Percentiles rank a stretch among this genome's conserved stretches.
Evolutionary conservation across 1,139 yeast genomes (phyloP).

Genomic region (Hyphopichia buzzinii): DNA sequence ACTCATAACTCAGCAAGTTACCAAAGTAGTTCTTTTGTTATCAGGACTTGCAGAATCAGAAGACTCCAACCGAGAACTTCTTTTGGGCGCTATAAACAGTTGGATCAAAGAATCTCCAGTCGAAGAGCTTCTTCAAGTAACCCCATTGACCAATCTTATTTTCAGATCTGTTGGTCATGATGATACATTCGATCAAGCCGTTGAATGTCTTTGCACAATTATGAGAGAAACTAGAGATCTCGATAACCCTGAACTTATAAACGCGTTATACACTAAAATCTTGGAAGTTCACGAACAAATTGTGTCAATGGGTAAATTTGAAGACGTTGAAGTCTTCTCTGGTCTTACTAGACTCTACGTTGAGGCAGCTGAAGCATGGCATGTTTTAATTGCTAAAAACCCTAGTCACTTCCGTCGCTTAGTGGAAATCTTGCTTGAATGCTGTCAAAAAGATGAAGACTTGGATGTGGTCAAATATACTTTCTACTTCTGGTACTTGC

Average conservation of each 20-base stretch:
- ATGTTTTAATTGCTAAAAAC: slow-evolving; percentile 72
- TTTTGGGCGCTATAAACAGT: slow-evolving; percentile 76
- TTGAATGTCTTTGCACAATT: slow-evolving; percentile 80
- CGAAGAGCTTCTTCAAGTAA: slow-evolving; percentile 59
- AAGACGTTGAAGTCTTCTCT: slow-evolving; percentile 71
- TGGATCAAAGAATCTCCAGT: slow-evolving; percentile 89
- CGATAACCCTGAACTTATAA: slow-evolving; percentile 57
- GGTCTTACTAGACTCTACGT: slow-evolving; percentile 77
- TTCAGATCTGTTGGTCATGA: slow-evolving; percentile 65
- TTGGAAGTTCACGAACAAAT: slow-evolving; percentile 57
- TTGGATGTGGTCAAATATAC: slow-evolving; percentile 88
- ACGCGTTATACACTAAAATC: slow-evolving; percentile 67
- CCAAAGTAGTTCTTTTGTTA: slow-evolving; percentile 62
- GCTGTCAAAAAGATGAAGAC: slow-evolving; percentile 67
- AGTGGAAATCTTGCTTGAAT: slow-evolving; percentile 69
- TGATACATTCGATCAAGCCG: slow-evolving; percentile 78
- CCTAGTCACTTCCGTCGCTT: slow-evolving; percentile 72
- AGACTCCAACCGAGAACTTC: slow-evolving; percentile 23
- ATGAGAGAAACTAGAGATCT: slow-evolving; percentile 80
- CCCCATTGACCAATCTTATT: slow-evolving; percentile 62
- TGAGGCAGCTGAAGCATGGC: slow-evolving; percentile 97
- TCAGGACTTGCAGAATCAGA: slow-evolving; percentile 43
- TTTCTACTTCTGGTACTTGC: slow-evolving; percentile 85
- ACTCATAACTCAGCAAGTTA: slow-evolving; percentile 66
- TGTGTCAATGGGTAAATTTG: slow-evolving; percentile 31